A percentile compares a stretch with the other conserved stretches of the same genome.
phyloP scores from a whole-genome alignment of 2,329 filamentous ascomycete genomes.

The Ampelomyces quisqualis region DNA sequence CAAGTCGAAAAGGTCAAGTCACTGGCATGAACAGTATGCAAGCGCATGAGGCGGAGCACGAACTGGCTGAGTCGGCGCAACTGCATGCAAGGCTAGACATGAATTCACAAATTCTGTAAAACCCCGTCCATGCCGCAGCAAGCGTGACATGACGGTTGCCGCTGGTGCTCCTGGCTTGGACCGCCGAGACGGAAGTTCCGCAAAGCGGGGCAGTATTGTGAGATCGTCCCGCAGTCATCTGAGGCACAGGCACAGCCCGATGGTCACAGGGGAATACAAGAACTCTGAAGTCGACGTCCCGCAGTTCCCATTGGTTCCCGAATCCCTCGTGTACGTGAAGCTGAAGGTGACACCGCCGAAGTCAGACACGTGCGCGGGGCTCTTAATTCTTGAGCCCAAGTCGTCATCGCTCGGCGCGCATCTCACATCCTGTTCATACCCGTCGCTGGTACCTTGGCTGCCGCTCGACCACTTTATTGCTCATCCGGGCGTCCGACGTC shows the following conservation, averaged over 20 bases:
- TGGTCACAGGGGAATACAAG: neutral
- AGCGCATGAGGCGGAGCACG: neutral
- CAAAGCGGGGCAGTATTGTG: slow-evolving; percentile 4
- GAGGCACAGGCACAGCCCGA: neutral
- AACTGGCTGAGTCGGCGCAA: neutral
- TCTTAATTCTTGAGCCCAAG: slow-evolving; percentile 24
- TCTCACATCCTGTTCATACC: slow-evolving; percentile 20
- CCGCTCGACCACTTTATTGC: slow-evolving; percentile 4
- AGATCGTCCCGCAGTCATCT: slow-evolving; percentile 1
- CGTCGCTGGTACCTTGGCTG: slow-evolving; percentile 10
- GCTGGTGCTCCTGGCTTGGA: neutral
- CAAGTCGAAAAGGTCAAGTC: slow-evolving; percentile 56
- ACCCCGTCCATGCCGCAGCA: neutral
- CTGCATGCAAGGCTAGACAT: slow-evolving; percentile 1
- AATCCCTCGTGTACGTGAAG: no score
- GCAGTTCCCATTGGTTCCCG: no score
- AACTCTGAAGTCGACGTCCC: neutral
- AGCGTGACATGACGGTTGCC: neutral
- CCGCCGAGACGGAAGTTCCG: slow-evolving; percentile 1
- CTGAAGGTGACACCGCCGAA: no score
- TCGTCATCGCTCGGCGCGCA: slow-evolving; percentile 28
- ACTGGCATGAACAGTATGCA: neutral
- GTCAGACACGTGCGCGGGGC: slow-evolving; percentile 16
- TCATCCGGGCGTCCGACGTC: neutral
- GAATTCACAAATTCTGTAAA: neutral